Evolutionary conservation across 306 rosid species (phyloP).

Genomic region (Sicyos edulis): DNA sequence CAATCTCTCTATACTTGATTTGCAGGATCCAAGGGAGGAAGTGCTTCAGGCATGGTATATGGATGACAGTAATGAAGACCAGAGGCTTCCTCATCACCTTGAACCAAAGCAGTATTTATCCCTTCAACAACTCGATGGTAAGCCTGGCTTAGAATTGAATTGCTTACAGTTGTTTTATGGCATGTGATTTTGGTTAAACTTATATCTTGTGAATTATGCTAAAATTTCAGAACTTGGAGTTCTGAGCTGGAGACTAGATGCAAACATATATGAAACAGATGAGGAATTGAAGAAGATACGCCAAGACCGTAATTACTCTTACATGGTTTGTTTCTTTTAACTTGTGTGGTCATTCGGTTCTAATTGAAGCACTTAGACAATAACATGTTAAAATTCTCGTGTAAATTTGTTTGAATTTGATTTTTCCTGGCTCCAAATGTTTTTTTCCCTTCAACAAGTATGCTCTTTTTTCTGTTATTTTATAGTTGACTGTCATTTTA

Average conservation of each 20-base stretch:
- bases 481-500: conserved; percentile 22
- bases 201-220: conserved; percentile 14
- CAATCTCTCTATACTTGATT: neutral
- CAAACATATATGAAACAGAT: conserved; percentile 76
- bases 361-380: neutral
- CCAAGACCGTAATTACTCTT: conserved; percentile 79
- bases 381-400: neutral
- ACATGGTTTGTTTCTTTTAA: conserved; percentile 47
- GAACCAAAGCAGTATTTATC: conserved; percentile 84
- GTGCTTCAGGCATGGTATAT: conserved; percentile 97
- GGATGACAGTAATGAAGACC: conserved; percentile 92
- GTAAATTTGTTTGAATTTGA: neutral
- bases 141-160: conserved; percentile 23
- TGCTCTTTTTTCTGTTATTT: neutral
- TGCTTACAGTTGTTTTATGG: neutral
- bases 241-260: conserved; percentile 89
- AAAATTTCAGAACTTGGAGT: conserved; percentile 81
- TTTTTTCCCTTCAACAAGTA: neutral
- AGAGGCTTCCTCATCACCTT: conserved; percentile 84
- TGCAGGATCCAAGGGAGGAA: conserved; percentile 86
- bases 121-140: conserved; percentile 67
- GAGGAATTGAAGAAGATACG: conserved; percentile 88
- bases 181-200: neutral
- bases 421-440: neutral
- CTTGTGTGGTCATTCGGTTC: neutral